These are phyloP conservation scores for Colletotrichum scovillei DNA, from an alignment of 2,329 filamentous ascomycete species.

Conservation along the genomic window DNA sequence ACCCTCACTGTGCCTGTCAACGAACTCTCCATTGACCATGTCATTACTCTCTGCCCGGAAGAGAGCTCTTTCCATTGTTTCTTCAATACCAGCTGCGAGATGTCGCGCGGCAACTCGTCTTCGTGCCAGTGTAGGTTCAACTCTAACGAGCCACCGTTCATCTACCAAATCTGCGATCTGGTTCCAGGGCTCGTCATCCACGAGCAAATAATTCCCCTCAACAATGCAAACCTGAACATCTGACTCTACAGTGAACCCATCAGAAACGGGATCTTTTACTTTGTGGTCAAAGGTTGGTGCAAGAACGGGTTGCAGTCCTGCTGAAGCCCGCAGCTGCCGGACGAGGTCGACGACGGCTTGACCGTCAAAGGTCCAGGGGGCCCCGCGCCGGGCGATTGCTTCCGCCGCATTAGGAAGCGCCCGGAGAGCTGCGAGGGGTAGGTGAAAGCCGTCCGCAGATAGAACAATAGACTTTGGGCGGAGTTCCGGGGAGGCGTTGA, in stretches of 20 bases:
- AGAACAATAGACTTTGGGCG: slow-evolving; percentile 22
- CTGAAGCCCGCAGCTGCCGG: slow-evolving; percentile 33
- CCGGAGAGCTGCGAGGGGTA: slow-evolving; percentile 38
- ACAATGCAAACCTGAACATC: slow-evolving; percentile 47
- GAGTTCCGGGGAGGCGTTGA: neutral
- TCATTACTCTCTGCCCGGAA: slow-evolving; percentile 43
- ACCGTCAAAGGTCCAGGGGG: slow-evolving; percentile 46
- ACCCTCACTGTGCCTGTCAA: slow-evolving; percentile 37
- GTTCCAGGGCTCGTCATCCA: slow-evolving; percentile 58
- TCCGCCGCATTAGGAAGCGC: slow-evolving; percentile 38
- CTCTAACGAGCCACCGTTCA: slow-evolving; percentile 50
- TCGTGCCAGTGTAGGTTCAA: slow-evolving; percentile 37
- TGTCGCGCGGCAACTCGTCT: slow-evolving; percentile 41
- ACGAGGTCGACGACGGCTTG: slow-evolving; percentile 39
- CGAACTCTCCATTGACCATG: slow-evolving; percentile 42
- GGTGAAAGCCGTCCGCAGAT: slow-evolving; percentile 43
- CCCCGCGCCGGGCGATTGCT: slow-evolving; percentile 44
- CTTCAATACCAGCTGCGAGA: slow-evolving; percentile 43
- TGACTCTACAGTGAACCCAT: slow-evolving; percentile 1
- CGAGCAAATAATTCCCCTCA: slow-evolving; percentile 62
- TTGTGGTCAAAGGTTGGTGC: slow-evolving; percentile 63
- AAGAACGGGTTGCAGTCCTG: slow-evolving; percentile 36
- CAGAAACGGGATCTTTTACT: slow-evolving; percentile 55
- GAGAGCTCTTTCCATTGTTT: slow-evolving; percentile 39
- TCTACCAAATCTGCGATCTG: slow-evolving; percentile 57